Base-by-base conservation (phyloP, 2,329 filamentous ascomycete genomes). In the Sporothrix globosa region DNA sequence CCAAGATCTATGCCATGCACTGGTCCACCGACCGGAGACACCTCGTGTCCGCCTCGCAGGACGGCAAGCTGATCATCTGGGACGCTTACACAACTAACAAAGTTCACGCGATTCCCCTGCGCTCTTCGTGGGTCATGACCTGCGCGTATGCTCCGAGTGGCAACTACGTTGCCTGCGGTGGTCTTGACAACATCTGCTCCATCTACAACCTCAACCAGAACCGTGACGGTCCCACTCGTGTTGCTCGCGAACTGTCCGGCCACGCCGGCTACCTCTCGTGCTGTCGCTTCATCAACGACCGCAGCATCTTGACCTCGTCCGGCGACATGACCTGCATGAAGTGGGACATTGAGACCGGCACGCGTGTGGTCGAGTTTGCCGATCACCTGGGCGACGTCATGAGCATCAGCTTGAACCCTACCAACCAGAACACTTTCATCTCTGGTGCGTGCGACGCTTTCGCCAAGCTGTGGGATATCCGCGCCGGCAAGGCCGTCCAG, bases 301-400 rank as follows among this genome's bases (percentile, higher is more conserved):
- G 96, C 78, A 93, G 93, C 79, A 98, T 99, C 78, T 89, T 99
- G 74, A 99, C 96, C 72, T 98, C 96, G 0, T 99, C 96, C 2
- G 96, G 96, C 74, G 96, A 99, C 80, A 99, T 99, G 96, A 99
- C 96, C 68, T 99, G 96, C 81, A 97, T 98, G 91, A 92, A 98
- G 79, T 99, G 96, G 96, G 96, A 99, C 84, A 95, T 99, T 74
- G 96, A 99, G 83, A 97, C 95, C 0, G 96, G 96, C 70, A 93
- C 94, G 75, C 97, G 97, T 84, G 92, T 97, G 54, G 97, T 94
- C 78, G 96, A 99, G 81, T 99, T 98, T 76, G 96, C 96, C 78
- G 96, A 99, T 82, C 96, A 99, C 80, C 87, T 99, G 13, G 96
- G 96, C 79, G 96, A 99, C 79, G 96, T 99, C 76, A 99, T 99